These are phyloP conservation scores for Naganishia vaughanmartiniae DNA, from an alignment of 768 basidiomycete genomes.

Conservation along the genomic window DNA sequence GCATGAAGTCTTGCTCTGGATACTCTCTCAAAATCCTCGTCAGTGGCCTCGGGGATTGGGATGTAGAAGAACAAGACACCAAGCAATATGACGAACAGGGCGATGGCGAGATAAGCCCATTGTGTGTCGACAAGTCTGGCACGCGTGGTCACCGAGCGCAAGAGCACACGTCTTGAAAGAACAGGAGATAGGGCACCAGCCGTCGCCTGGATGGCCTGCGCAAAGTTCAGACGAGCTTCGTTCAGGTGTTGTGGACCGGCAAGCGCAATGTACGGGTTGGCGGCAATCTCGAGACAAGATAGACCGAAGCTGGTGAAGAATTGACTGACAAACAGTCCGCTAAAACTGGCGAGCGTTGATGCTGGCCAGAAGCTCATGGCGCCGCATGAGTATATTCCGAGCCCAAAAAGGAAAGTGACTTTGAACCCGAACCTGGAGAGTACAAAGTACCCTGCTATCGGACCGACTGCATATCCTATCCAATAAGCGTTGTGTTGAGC, in stretches of 20 bases:
- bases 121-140: constrained; percentile 42
- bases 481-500: constrained; percentile 46
- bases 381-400: constrained; percentile 45
- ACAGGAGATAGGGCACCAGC: constrained; percentile 41
- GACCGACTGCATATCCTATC: constrained; percentile 43
- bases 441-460: constrained; percentile 43
- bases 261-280: constrained; percentile 49
- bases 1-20: constrained; percentile 35
- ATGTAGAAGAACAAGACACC: constrained; percentile 49
- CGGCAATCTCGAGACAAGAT: constrained; percentile 44
- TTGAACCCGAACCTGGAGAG: constrained; percentile 45
- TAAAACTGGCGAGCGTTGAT: constrained; percentile 34
- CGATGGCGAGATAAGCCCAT: constrained; percentile 50
- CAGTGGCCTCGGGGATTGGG: constrained; percentile 42
- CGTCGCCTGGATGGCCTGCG: constrained; percentile 48
- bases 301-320: constrained; percentile 45
- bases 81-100: constrained; percentile 45
- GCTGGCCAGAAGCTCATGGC: constrained; percentile 51
- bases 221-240: constrained; percentile 47
- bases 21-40: constrained; percentile 43
- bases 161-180: constrained; percentile 41
- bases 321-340: constrained; percentile 49
- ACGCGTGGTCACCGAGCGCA: constrained; percentile 36
- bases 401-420: constrained; percentile 46
- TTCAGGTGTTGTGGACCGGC: constrained; percentile 45